Evolutionary conservation across 495 filamentous ascomycete genomes (phyloP).

Genomic region (Pseudoneurospora amorphoporcata): DNA sequence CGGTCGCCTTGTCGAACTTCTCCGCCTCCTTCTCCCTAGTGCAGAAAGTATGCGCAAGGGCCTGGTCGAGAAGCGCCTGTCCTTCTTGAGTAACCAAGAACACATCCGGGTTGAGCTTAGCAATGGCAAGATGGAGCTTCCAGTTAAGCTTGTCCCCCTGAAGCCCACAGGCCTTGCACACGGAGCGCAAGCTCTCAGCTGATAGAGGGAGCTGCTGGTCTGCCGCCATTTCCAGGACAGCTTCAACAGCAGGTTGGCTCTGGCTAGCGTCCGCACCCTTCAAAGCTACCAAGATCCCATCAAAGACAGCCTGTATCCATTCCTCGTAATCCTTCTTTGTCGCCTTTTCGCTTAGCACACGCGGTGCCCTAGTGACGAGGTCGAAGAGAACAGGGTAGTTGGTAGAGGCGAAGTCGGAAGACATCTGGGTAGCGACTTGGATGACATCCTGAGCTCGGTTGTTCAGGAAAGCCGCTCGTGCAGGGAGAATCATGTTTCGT

Average conservation of each 20-base stretch:
- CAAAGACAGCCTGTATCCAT: slow-evolving; percentile 61
- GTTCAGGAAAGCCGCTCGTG: slow-evolving; percentile 45
- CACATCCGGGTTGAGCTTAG: slow-evolving; percentile 58
- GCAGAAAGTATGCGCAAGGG: slow-evolving; percentile 12
- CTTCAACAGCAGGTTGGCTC: slow-evolving; percentile 17
- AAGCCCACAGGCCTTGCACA: slow-evolving; percentile 34
- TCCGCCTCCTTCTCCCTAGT: not conserved
- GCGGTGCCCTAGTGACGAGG: slow-evolving; percentile 46
- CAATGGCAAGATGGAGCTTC: slow-evolving; percentile 48
- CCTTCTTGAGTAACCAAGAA: slow-evolving; percentile 41
- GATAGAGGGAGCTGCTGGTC: slow-evolving; percentile 12
- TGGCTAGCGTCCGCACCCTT: slow-evolving; percentile 4
- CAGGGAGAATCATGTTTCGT: slow-evolving; percentile 61
- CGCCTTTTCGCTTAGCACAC: slow-evolving; percentile 43
- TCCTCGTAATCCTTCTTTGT: slow-evolving; percentile 44
- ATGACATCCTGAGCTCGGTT: slow-evolving; percentile 26
- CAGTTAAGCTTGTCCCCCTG: slow-evolving; percentile 40
- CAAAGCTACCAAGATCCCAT: slow-evolving; percentile 29
- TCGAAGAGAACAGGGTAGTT: slow-evolving; percentile 43
- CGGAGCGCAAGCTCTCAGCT: slow-evolving; percentile 22
- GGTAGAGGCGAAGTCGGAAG: slow-evolving; percentile 20
- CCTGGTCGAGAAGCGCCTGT: slow-evolving; percentile 23
- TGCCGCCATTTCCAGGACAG: slow-evolving; percentile 32
- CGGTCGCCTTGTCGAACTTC: slow-evolving; percentile 9
- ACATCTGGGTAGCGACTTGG: slow-evolving; percentile 21